phyloP scores from a whole-genome alignment of 805 yeast genomes.

The Metschnikowia kunwiensis region DNA sequence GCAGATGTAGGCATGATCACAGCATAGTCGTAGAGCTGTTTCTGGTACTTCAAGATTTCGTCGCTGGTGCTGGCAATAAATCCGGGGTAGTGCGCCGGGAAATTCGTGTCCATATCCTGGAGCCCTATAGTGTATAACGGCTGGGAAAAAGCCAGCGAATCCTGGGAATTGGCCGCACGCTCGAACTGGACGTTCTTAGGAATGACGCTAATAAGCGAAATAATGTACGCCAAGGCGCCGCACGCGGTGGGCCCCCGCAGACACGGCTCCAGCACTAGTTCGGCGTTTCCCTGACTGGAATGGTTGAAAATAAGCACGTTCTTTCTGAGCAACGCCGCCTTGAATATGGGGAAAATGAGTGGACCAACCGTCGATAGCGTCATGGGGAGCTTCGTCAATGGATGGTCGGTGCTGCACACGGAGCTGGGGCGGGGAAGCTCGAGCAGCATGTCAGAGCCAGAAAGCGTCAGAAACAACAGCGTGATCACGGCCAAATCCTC shows the following conservation, averaged over 20 bases:
- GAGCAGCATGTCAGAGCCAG: constrained; percentile 6
- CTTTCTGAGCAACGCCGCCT: constrained; percentile 55
- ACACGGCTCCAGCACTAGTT: constrained; percentile 10
- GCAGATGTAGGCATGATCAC: constrained; percentile 23
- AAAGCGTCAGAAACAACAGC: constrained; percentile 15
- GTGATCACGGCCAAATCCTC: constrained; percentile 22
- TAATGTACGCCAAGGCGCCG: constrained; percentile 53
- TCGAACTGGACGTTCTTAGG: constrained; percentile 51
- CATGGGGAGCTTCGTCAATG: constrained; percentile 40
- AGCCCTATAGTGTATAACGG: constrained; percentile 66
- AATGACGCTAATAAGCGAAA: constrained; percentile 58
- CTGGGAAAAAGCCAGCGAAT: constrained; percentile 27
- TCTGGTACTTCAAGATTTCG: constrained; percentile 56
- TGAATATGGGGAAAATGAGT: constrained; percentile 60
- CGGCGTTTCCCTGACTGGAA: constrained; percentile 10
- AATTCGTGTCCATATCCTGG: constrained; percentile 40
- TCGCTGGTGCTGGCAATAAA: constrained; percentile 67
- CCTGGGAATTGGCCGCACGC: constrained; percentile 5
- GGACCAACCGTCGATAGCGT: constrained; percentile 60
- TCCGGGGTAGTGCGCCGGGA: constrained; percentile 26
- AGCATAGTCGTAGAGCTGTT: constrained; percentile 47
- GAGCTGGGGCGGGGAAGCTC: constrained; percentile 18
- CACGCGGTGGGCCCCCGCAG: constrained; percentile 15
- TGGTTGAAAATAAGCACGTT: constrained; percentile 41
- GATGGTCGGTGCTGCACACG: constrained; percentile 31